phyloP scores from a whole-genome alignment of 2,329 filamentous ascomycete species.

The Monilinia polystroma region DNA sequence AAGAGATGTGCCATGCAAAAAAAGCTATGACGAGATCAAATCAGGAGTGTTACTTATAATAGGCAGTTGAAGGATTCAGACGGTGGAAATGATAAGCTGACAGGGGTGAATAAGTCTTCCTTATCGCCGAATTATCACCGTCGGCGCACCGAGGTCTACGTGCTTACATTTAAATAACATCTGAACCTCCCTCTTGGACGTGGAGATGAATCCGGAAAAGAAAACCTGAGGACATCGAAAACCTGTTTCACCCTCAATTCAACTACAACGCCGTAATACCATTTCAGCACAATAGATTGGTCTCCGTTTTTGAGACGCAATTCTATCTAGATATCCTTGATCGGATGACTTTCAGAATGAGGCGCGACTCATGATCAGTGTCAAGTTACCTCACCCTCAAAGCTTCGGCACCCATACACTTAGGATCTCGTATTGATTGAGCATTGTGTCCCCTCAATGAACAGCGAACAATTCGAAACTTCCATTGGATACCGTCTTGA shows the following conservation, averaged over 20 bases:
- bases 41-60: not conserved
- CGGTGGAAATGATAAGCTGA: conserved; percentile 12
- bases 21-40: not conserved
- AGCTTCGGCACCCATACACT: no score
- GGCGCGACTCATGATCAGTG: not conserved
- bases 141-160: conserved; percentile 6
- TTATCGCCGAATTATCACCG: conserved; percentile 16
- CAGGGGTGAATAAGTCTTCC: not conserved
- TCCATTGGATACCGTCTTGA: not conserved
- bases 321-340: not conserved
- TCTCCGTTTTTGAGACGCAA: not conserved
- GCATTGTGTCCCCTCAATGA: not conserved
- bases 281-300: not conserved
- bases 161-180: not conserved
- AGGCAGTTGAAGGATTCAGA: conserved; percentile 14
- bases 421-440: not conserved
- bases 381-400: not conserved
- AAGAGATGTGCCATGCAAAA: not conserved
- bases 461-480: not conserved
- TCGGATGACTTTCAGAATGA: not conserved
- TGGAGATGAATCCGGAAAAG: no score
- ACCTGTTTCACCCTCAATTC: not conserved
- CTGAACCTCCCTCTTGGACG: conserved; percentile 1
- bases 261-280: not conserved
- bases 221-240: not conserved